Evolutionary conservation across 768 basidiomycete species (phyloP).

Genomic region (Hemileccinum rubropunctum): DNA sequence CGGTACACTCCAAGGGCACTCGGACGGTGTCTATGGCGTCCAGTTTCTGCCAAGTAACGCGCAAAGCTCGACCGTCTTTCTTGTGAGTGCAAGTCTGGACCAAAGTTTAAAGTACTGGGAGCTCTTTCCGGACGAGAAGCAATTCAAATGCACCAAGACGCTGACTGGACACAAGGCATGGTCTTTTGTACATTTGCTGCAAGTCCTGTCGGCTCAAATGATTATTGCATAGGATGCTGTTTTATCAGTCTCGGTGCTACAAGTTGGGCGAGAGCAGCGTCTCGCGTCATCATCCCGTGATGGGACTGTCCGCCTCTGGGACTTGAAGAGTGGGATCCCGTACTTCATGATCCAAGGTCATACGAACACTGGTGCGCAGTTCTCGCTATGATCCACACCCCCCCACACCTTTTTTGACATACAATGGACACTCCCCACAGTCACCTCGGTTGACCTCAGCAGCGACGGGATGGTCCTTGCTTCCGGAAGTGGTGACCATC

Average conservation of each 20-base stretch:
- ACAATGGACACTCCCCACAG: slow-evolving; percentile 10
- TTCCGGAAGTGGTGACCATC: slow-evolving; percentile 37
- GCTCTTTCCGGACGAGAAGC: slow-evolving; percentile 28
- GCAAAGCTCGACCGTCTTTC: slow-evolving; percentile 26
- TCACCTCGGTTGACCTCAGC: slow-evolving; percentile 39
- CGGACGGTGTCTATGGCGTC: slow-evolving; percentile 30
- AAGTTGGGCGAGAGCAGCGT: slow-evolving; percentile 32
- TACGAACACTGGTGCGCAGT: slow-evolving; percentile 32
- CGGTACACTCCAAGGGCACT: slow-evolving; percentile 25
- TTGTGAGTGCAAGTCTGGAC: slow-evolving; percentile 33
- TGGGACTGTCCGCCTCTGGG: slow-evolving; percentile 36
- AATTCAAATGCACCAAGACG: slow-evolving; percentile 29
- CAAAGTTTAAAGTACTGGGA: slow-evolving; percentile 45
- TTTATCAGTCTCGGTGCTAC: slow-evolving; percentile 28
- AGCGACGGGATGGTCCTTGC: slow-evolving; percentile 30
- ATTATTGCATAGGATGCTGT: slow-evolving; percentile 27
- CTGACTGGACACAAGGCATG: slow-evolving; percentile 29
- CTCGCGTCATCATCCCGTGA: slow-evolving; percentile 40
- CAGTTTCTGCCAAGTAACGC: slow-evolving; percentile 27
- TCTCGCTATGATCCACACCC: slow-evolving; percentile 19
- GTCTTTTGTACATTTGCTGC: neutral
- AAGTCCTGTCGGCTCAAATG: neutral
- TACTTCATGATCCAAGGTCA: slow-evolving; percentile 37
- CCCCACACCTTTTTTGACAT: slow-evolving; percentile 10
- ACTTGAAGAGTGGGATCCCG: slow-evolving; percentile 28